A percentile compares a stretch with the other conserved stretches of the same genome.
Evolutionary conservation across 805 yeast genomes (phyloP).

Genomic region (Ogataea saltuana): DNA sequence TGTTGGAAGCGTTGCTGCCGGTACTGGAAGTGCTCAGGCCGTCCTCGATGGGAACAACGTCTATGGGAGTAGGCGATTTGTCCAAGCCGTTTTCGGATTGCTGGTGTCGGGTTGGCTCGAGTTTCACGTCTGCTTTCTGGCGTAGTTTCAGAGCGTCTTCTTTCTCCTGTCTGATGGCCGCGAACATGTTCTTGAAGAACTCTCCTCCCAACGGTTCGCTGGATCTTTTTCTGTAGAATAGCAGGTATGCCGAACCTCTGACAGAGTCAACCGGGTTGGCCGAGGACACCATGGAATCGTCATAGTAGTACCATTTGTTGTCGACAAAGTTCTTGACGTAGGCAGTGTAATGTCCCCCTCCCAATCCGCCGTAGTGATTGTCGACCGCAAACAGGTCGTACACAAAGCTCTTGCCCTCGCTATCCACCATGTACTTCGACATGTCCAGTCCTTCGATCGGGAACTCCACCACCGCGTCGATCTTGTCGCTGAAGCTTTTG

Average conservation of each 20-base stretch:
- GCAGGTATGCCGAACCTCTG: constrained; percentile 79
- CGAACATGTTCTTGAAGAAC: constrained; percentile 41
- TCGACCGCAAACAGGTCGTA: constrained; percentile 93
- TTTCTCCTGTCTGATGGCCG: constrained; percentile 36
- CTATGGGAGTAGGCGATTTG: constrained; percentile 11
- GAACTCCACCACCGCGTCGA: constrained; percentile 79
- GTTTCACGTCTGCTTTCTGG: background rate
- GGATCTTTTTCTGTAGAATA: constrained; percentile 71
- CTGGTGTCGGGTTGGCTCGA: background rate
- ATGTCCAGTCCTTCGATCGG: constrained; percentile 84
- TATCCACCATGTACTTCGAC: constrained; percentile 50
- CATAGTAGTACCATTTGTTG: constrained; percentile 82
- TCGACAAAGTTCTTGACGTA: constrained; percentile 79
- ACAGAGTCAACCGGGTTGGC: constrained; percentile 61
- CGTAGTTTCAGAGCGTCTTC: constrained; percentile 7
- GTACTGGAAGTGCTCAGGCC: background rate
- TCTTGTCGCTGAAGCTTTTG: constrained; percentile 83
- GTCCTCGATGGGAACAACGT: constrained; percentile 1
- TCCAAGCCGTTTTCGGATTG: constrained; percentile 7
- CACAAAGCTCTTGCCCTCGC: constrained; percentile 41
- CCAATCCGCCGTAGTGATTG: constrained; percentile 93
- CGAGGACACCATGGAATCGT: constrained; percentile 74
- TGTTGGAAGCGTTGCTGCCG: constrained; percentile 6
- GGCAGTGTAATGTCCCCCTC: constrained; percentile 97
- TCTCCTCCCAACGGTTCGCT: constrained; percentile 48